Base-by-base conservation (phyloP, 495 filamentous ascomycete genomes). In the Sporormia fimetaria region DNA sequence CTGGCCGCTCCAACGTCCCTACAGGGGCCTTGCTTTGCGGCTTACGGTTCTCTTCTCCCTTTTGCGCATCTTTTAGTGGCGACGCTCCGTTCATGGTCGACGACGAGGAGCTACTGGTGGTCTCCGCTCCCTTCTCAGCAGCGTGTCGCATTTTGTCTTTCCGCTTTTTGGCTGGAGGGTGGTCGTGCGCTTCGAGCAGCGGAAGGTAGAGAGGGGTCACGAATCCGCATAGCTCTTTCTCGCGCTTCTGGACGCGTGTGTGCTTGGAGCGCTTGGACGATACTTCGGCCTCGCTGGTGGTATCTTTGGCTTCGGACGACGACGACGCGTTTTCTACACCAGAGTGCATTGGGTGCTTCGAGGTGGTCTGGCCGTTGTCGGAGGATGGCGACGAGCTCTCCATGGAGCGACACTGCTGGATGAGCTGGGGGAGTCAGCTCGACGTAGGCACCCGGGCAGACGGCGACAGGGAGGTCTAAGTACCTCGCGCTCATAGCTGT, bases 161-260 rank as follows among this genome's bases (percentile, higher is more conserved):
- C 21, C 47, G 47, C 39, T 49, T 28, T 27, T 38, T 42, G n/a
- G 32, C 14, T 24, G 43, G 31, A 20, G 49, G 16, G 14, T 6
- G 9, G 8, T 36, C 36, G 10, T 24, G 15, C 1, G 45, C 44
- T 4, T 54, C 51, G 8, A 54, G 27, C 22, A 54, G 33, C 14
- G 51, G 51, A 6, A 54, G 40, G 21, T 49, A 54, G 3, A 42
- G 35, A 2, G 49, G 49, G 9, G 51, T 49, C 3, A 49, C 45
- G 16, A 54, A 33, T n/a, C 51, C 51, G 20, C 30, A 46, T 14
- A 54, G 40, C 45, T 54, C 51, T 22, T 45, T 33, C 29, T 54
- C 51, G 20, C 51, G 44, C 29, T 54, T 46, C 25, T 49, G 51
- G 15, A 54, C 51, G 12, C 40, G 40, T 25, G 45, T 49, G 30